These are phyloP conservation scores for Aspergillus asperescens DNA, from an alignment of 495 filamentous ascomycete species.

Conservation along the genomic window DNA sequence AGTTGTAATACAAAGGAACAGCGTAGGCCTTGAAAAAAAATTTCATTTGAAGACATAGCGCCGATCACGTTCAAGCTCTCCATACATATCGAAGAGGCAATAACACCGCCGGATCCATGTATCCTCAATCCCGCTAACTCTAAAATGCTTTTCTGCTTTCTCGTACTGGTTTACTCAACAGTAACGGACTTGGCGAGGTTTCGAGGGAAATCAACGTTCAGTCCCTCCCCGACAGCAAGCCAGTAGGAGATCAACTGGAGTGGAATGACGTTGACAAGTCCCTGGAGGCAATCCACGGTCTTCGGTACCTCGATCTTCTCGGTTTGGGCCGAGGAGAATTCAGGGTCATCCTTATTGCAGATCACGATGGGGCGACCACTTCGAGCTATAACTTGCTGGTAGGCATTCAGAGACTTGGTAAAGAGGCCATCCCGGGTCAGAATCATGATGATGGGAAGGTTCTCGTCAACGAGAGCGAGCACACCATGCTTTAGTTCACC, in stretches of 20 bases:
- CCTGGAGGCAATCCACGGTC: constrained; percentile 93
- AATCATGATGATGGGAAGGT: constrained; percentile 99
- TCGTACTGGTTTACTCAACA: constrained; percentile 67
- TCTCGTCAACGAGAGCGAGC: constrained; percentile 92
- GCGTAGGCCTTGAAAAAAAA: neutral
- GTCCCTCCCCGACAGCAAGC: constrained; percentile 90
- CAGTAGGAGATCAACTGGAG: constrained; percentile 97
- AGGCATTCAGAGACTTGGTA: constrained; percentile 94
- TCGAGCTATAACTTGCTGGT: constrained; percentile 97
- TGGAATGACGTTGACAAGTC: constrained; percentile 94
- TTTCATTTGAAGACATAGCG: neutral
- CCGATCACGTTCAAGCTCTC: neutral
- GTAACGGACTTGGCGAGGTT: constrained; percentile 99
- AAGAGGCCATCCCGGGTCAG: constrained; percentile 93
- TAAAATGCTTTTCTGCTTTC: neutral
- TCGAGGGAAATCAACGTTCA: constrained; percentile 96
- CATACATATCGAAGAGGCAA: neutral
- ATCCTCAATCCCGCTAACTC: constrained; percentile 1
- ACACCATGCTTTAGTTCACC: constrained; percentile 98
- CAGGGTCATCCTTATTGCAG: constrained; percentile 84
- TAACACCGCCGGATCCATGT: neutral
- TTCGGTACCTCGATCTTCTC: constrained; percentile 96
- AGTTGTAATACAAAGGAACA: neutral
- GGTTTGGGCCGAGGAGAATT: constrained; percentile 80
- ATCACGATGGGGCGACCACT: constrained; percentile 95